Evolutionary conservation across 1,139 yeast species (phyloP).

Genomic region (Saccharomyces pastorianus): DNA sequence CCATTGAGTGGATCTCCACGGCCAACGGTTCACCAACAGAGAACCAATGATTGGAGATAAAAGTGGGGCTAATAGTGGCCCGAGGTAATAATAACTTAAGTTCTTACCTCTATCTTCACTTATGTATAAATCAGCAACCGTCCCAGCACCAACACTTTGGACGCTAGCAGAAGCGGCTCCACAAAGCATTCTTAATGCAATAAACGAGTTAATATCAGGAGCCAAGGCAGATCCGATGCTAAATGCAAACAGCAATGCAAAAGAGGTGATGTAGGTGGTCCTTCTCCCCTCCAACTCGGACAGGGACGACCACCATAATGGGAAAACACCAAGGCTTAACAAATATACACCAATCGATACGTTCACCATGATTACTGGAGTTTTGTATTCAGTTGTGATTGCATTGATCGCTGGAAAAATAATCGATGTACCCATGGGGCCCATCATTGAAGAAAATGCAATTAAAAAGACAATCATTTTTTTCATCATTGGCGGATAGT

Average conservation of each 20-base stretch:
- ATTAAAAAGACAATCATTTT: constrained; percentile 51
- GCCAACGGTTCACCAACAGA: constrained; percentile 60
- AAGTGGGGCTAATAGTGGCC: constrained; percentile 76
- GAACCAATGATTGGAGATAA: constrained; percentile 80
- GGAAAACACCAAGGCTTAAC: constrained; percentile 67
- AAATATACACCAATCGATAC: constrained; percentile 78
- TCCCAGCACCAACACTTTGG: constrained; percentile 87
- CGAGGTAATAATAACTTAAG: constrained; percentile 73
- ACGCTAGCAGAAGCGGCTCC: constrained; percentile 85
- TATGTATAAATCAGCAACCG: constrained; percentile 64
- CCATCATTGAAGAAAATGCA: constrained; percentile 69
- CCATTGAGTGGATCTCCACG: constrained; percentile 91
- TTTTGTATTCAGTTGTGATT: constrained; percentile 46
- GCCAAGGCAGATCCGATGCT: constrained; percentile 67
- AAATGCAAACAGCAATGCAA: constrained; percentile 54
- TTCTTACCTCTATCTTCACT: constrained; percentile 70
- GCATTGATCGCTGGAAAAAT: constrained; percentile 70
- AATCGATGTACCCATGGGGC: constrained; percentile 90
- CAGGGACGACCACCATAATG: constrained; percentile 83
- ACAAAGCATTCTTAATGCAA: constrained; percentile 59
- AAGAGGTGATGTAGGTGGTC: constrained; percentile 61
- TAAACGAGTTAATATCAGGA: constrained; percentile 52
- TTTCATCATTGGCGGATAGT: constrained; percentile 46
- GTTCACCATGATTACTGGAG: constrained; percentile 55
- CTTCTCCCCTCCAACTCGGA: constrained; percentile 73